Evolutionary conservation across 352 stramenopile species (phyloP).

Genomic region (Elongisporangium anandrum): DNA sequence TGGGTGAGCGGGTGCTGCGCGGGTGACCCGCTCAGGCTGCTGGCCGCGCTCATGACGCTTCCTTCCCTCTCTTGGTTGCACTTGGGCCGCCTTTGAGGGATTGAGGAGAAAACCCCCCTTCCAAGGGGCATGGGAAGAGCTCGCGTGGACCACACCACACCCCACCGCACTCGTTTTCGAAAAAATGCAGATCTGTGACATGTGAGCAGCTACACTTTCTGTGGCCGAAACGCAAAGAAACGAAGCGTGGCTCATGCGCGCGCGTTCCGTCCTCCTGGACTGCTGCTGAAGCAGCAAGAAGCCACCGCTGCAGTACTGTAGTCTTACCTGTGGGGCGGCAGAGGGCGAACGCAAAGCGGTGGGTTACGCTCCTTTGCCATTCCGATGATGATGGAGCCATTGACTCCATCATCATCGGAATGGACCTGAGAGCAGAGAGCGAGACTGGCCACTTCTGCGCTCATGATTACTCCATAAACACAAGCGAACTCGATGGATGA

Average conservation of each 20-base stretch:
- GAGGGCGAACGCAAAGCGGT: background rate
- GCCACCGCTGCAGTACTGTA: background rate
- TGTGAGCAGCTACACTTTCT: constrained; percentile 1
- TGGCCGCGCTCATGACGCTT: background rate
- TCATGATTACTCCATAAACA: background rate
- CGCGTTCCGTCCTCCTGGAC: background rate
- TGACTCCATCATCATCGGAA: no score
- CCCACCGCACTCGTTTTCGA: background rate
- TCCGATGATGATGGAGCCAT: background rate
- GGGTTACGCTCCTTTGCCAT: background rate
- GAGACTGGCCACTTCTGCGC: background rate
- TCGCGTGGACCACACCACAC: background rate
- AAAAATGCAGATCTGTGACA: background rate
- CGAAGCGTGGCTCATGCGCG: background rate
- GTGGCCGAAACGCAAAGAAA: constrained; percentile 2
- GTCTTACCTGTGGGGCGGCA: background rate
- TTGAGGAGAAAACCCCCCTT: background rate
- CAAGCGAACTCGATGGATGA: background rate
- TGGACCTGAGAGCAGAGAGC: background rate
- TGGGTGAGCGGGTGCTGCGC: constrained; percentile 17
- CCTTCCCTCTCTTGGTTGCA: background rate
- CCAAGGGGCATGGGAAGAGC: background rate
- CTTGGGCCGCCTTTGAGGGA: background rate
- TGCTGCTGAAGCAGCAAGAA: background rate
- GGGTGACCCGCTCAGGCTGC: background rate